Evolutionary conservation across 768 basidiomycete genomes (phyloP), one percentile per base, ranked within the genome.

Genomic region (Suillus alpinus): DNA sequence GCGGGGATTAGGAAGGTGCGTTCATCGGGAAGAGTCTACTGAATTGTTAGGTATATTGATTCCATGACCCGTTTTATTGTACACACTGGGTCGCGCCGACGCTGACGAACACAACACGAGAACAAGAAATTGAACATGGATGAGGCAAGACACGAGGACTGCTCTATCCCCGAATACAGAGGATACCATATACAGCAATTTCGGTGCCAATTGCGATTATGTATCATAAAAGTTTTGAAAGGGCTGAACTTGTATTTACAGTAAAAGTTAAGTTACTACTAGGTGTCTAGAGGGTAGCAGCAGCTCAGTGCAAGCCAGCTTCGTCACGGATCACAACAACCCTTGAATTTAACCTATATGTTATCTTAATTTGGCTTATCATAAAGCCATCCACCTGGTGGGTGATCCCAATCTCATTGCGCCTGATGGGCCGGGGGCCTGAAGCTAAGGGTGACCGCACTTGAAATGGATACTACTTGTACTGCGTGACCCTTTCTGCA

Each of bases 1-100:
- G 57, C 62, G 9, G 73, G 73, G 37, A 73, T 73, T 65, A 75
- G 66, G 0, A 71, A 74, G 0, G 72, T 57, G 62, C 58, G 67
- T 52, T 73, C 72, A 16, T 59, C 55, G 47, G 68, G 65, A 58
- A 66, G 64, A 6, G 0, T 43, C 7, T 61, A 49, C 50, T 7
- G 60, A 61, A 29, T 58, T 5, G 23, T 39, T 13, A 53, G 13
- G 18, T 0, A 6, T 2, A 9, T 0, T 7, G 7, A 3, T 31
- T 18, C 23, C 16, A 14, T 31, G 18, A 29, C 7, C 18, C 13
- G 20, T 2, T 53, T 37, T 14, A 36, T 43, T 12, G 3, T 3
- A 68, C 71, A 59, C 41, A 74, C 71, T 14, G 57, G 47, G 3
- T 58, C 63, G 13, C 62, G 67, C 31, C 59, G 56, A 51, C 63